These are phyloP conservation scores for Alternaria burnsii DNA, from an alignment of 2,329 filamentous ascomycete species.

Conservation along the genomic window DNA sequence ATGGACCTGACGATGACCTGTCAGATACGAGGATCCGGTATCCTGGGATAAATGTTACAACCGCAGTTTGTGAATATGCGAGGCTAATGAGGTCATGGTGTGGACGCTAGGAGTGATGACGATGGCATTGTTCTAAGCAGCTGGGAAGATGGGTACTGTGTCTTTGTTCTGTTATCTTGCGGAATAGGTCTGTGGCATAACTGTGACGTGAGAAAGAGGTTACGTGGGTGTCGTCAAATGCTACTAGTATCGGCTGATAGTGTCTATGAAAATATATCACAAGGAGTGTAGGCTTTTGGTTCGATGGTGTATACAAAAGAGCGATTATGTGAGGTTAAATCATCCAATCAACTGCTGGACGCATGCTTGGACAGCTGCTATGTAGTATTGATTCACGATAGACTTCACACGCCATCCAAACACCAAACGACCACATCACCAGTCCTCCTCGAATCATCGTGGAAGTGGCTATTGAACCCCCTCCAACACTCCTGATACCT, in stretches of 20 bases:
- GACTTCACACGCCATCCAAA: slow-evolving; percentile 26
- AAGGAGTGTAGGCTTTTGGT: background rate
- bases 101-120: background rate
- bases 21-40: background rate
- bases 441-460: slow-evolving; percentile 67
- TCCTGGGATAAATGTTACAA: background rate
- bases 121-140: background rate
- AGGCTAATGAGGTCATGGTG: background rate
- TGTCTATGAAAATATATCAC: background rate
- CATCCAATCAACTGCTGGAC: background rate
- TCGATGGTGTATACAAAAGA: background rate
- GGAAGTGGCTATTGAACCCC: slow-evolving; percentile 68
- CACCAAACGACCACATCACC: slow-evolving; percentile 72
- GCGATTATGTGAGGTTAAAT: background rate
- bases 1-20: background rate
- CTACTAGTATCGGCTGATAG: too few species aligned
- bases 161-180: background rate
- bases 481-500: slow-evolving; percentile 67
- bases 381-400: background rate
- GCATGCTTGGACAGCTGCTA: background rate
- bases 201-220: too few species aligned
- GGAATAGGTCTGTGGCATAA: too few species aligned
- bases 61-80: background rate
- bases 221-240: too few species aligned
- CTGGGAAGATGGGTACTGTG: background rate